A percentile compares a stretch with the other conserved stretches of the same genome.
Evolutionary conservation across 2,329 filamentous ascomycete genomes (phyloP).

Genomic region (Fusarium poae): DNA sequence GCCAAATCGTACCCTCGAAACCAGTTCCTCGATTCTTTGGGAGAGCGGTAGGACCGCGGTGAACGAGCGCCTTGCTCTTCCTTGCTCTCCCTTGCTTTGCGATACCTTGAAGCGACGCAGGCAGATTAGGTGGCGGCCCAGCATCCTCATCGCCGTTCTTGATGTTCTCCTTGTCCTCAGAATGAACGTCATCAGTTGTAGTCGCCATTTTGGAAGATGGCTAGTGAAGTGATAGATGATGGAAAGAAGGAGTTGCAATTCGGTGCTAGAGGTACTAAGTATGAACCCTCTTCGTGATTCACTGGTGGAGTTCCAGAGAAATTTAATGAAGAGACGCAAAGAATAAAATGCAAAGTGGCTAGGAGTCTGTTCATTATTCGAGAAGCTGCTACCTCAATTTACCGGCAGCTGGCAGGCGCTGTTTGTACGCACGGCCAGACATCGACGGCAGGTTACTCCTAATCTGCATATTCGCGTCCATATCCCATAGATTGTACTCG

Average conservation of each 20-base stretch:
- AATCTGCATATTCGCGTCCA: neutral
- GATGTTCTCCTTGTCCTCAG: neutral
- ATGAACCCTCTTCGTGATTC: conserved; percentile 7
- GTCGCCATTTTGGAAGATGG: conserved; percentile 1
- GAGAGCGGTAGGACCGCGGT: conserved; percentile 58
- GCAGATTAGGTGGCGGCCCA: conserved; percentile 8
- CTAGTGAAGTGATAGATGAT: neutral
- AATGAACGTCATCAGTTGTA: neutral
- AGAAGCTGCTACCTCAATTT: neutral
- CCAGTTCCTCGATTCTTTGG: conserved; percentile 68
- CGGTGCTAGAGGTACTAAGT: neutral
- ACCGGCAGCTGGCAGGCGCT: conserved; percentile 14
- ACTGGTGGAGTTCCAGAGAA: neutral
- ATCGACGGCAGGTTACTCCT: conserved; percentile 1
- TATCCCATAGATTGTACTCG: neutral
- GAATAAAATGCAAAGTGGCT: neutral
- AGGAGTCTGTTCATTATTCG: neutral
- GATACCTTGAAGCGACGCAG: conserved; percentile 34
- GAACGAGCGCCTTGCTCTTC: conserved; percentile 27
- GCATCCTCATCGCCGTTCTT: neutral
- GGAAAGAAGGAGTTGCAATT: neutral
- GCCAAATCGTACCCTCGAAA: conserved; percentile 71
- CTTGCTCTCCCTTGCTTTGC: conserved; percentile 40
- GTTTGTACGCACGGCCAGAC: conserved; percentile 7
- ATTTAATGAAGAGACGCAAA: neutral